These are phyloP conservation scores for Cryphonectria japonica DNA, from an alignment of 2,329 filamentous ascomycete genomes.

Conservation along the genomic window DNA sequence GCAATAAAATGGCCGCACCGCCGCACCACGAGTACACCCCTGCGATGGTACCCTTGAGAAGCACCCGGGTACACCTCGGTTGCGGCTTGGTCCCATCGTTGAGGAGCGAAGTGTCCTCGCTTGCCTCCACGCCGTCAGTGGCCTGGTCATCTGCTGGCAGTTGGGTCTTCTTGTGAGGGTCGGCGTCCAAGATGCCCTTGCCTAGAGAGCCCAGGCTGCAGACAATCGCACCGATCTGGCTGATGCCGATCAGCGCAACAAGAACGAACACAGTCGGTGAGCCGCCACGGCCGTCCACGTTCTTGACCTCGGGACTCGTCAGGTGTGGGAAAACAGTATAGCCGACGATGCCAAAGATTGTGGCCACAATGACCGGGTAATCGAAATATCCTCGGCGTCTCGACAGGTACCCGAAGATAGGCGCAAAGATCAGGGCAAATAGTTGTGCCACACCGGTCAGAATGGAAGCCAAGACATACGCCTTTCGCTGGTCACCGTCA, in stretches of 20 bases:
- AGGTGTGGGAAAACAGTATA: slow-evolving; percentile 79
- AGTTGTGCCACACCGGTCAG: slow-evolving; percentile 89
- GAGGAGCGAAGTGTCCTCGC: slow-evolving; percentile 45
- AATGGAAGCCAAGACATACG: slow-evolving; percentile 86
- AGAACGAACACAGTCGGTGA: slow-evolving; percentile 72
- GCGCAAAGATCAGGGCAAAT: slow-evolving; percentile 81
- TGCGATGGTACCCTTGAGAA: slow-evolving; percentile 89
- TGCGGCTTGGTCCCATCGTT: slow-evolving; percentile 28
- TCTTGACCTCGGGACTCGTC: slow-evolving; percentile 72
- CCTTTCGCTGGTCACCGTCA: slow-evolving; percentile 73
- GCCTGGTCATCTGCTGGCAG: slow-evolving; percentile 28
- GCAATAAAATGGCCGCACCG: slow-evolving; percentile 83
- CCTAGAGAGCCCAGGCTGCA: slow-evolving; percentile 90
- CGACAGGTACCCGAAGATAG: slow-evolving; percentile 85
- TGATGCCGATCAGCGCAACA: slow-evolving; percentile 81
- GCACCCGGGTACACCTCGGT: slow-evolving; percentile 49
- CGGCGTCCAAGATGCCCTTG: slow-evolving; percentile 70
- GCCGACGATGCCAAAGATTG: slow-evolving; percentile 74
- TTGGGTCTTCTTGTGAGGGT: slow-evolving; percentile 33
- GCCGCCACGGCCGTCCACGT: slow-evolving; percentile 68
- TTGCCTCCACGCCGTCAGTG: slow-evolving; percentile 26
- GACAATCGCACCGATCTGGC: slow-evolving; percentile 95
- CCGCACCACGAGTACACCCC: slow-evolving; percentile 93
- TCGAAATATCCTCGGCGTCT: slow-evolving; percentile 69
- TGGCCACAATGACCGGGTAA: slow-evolving; percentile 72